Evolutionary conservation across 2,329 filamentous ascomycete species (phyloP).

Genomic region (Pyrenophora teres): DNA sequence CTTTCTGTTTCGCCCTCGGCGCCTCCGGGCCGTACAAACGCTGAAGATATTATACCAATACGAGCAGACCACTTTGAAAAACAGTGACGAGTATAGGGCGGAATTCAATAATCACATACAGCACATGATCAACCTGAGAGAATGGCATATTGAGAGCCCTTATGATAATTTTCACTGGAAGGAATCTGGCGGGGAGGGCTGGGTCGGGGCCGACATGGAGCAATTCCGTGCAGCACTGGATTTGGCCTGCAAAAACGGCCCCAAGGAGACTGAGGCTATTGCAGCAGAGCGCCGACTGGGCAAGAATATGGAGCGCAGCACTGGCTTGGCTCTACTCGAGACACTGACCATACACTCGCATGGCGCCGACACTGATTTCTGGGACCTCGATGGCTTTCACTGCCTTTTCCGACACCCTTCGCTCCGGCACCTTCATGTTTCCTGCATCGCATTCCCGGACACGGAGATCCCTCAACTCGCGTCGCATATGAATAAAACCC

Average conservation of each 20-base stretch:
- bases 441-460: conserved; percentile 34
- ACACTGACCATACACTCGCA: conserved; percentile 43
- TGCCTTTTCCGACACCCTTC: conserved; percentile 44
- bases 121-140: conserved; percentile 37
- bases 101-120: conserved; percentile 37
- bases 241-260: conserved; percentile 28
- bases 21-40: conserved; percentile 36
- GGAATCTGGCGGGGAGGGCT: conserved; percentile 30
- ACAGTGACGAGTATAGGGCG: conserved; percentile 27
- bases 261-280: conserved; percentile 20
- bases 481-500: conserved; percentile 26
- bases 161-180: conserved; percentile 44
- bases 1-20: conserved; percentile 29
- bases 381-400: conserved; percentile 38
- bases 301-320: conserved; percentile 15
- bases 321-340: conserved; percentile 37
- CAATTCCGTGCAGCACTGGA: conserved; percentile 36
- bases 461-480: conserved; percentile 26
- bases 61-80: conserved; percentile 19
- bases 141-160: conserved; percentile 44
- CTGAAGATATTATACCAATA: conserved; percentile 42
- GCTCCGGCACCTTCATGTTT: conserved; percentile 40
- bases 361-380: conserved; percentile 39
- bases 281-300: conserved; percentile 17
- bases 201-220: conserved; percentile 43